Base-by-base conservation (phyloP, 108 stramenopile species). In the Skeletonema costatum region DNA sequence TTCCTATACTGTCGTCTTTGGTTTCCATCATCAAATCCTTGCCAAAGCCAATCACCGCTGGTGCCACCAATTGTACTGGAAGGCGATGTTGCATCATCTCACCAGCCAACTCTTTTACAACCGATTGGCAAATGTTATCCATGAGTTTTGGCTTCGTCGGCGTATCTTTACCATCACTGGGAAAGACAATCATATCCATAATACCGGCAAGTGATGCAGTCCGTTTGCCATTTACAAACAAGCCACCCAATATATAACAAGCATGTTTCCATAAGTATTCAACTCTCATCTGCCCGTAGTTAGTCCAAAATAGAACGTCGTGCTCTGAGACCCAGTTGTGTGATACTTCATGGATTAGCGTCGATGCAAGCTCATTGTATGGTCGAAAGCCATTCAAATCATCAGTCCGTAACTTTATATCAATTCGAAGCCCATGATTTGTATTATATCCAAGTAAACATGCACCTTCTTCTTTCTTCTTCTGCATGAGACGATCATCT, bases 311-410 rank as follows among this genome's bases (percentile, higher is more conserved):
- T 38, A 90, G 51, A 5, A 84, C 64, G 76, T 94, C 73, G 71
- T 94, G 93, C n/a, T 90, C 89, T 29, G 82, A 87, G 2, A 92
- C 91, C 90, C 89, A 90, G 74, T 94, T 94, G 76, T 94, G 93
- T 4, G 86, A 87, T 42, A 93, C 61, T 68, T 93, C 92, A 68
- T 93, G 92, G 53, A 93, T 85, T 62, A 93, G 73, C 50, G 92
- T 93, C 9, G 78, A 58, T 35, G 77, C 89, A 39, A 93, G 48
- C 66, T 93, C 77, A 17, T 71, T 56, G 72, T 91, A 93, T 1
- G 90, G 89, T 30, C 85, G 78, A 68, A 93, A 91, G 7, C 69
- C 68, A 42, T 44, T 70, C 38, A 91, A 65, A 64, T 90, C 88
- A 41, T 90, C 88, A 16, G 89, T 83, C 3, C 93, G 83, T 21